phyloP scores from a whole-genome alignment of 2,329 filamentous ascomycete species.

The Nemania serpens region DNA sequence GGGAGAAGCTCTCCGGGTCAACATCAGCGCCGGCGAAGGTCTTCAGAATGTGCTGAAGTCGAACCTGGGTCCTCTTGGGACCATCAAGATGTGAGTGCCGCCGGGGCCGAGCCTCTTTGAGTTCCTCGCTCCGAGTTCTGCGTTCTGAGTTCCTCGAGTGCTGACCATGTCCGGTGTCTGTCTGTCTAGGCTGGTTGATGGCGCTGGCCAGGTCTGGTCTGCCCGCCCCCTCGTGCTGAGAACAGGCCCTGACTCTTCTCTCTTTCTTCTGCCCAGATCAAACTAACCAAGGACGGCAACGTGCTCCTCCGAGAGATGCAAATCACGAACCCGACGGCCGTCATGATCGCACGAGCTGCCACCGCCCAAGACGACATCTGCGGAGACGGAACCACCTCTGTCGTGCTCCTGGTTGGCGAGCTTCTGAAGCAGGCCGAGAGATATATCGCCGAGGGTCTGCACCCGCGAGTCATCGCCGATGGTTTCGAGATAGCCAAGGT shows the following conservation, averaged over 20 bases:
- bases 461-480: slow-evolving; percentile 95
- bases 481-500: slow-evolving; percentile 96
- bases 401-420: slow-evolving; percentile 93
- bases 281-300: slow-evolving; percentile 98
- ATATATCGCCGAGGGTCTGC: slow-evolving; percentile 94
- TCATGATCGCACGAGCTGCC: slow-evolving; percentile 80
- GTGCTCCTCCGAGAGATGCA: slow-evolving; percentile 81
- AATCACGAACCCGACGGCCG: slow-evolving; percentile 98
- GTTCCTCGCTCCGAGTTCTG: no score
- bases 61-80: slow-evolving; percentile 90
- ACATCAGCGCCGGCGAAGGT: slow-evolving; percentile 95
- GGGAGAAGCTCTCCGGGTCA: slow-evolving; percentile 94
- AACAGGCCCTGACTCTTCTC: slow-evolving; percentile 22
- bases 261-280: slow-evolving; percentile 67
- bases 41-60: slow-evolving; percentile 93
- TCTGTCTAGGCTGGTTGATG: slow-evolving; percentile 65
- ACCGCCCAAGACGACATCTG: slow-evolving; percentile 99
- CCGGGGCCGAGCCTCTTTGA: no score
- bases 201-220: slow-evolving; percentile 58
- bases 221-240: neutral
- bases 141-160: no score
- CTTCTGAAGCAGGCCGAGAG: slow-evolving; percentile 96
- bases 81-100: slow-evolving; percentile 90
- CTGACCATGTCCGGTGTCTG: neutral
- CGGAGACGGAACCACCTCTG: slow-evolving; percentile 95